Conservation (phyloP, 805 yeast species). For the Jamesozyma lodderae region DNA sequence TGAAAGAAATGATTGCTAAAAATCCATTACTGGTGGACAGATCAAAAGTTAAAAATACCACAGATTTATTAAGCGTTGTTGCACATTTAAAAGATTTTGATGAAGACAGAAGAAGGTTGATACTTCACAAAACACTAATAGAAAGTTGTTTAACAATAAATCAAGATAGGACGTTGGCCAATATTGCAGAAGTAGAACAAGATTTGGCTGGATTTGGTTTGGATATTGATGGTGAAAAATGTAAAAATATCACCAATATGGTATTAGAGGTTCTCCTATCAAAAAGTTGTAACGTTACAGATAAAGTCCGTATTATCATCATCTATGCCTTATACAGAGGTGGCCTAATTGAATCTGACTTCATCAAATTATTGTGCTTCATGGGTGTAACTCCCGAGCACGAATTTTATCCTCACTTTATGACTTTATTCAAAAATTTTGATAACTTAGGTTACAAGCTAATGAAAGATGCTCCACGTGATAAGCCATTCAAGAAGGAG, state of each 20-base stretch:
- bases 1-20: constrained; percentile 57
- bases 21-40: constrained; percentile 71
- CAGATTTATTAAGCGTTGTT: constrained; percentile 68
- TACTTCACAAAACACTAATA: constrained; percentile 50
- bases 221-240: constrained; percentile 56
- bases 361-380: constrained; percentile 57
- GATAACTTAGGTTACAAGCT: constrained; percentile 49
- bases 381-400: constrained; percentile 33
- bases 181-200: constrained; percentile 80
- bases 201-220: constrained; percentile 64
- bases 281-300: constrained; percentile 44
- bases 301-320: constrained; percentile 65
- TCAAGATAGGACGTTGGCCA: constrained; percentile 51
- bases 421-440: constrained; percentile 51
- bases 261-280: constrained; percentile 47
- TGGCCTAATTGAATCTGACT: constrained; percentile 68
- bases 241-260: constrained; percentile 50
- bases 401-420: constrained; percentile 34
- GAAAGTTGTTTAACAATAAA: constrained; percentile 58
- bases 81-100: constrained; percentile 62
- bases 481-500: constrained; percentile 39
- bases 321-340: constrained; percentile 75
- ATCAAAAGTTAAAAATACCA: constrained; percentile 50
- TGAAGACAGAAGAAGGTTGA: constrained; percentile 52
- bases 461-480: constrained; percentile 34